Percentiles rank a stretch among this genome's conserved stretches.
Evolutionary conservation across 805 yeast species (phyloP).

Genomic region (Wickerhamiella hasegawae): DNA sequence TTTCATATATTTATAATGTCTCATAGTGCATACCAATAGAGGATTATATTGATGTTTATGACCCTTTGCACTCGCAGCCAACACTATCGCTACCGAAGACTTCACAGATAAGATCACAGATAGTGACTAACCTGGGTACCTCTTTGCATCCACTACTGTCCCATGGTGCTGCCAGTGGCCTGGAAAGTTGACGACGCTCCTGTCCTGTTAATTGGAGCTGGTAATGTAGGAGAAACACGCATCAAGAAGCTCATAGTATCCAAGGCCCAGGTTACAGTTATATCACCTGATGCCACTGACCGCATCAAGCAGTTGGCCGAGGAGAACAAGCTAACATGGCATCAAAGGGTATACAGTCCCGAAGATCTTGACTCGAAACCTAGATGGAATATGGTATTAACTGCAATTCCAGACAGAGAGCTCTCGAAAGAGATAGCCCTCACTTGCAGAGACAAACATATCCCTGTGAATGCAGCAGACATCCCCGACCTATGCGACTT

Average conservation of each 20-base stretch:
- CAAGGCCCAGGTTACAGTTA: constrained; percentile 51
- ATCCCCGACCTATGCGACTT: constrained; percentile 74
- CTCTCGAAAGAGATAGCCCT: constrained; percentile 42
- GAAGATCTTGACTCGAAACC: constrained; percentile 21
- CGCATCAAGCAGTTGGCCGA: constrained; percentile 29
- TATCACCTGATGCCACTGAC: constrained; percentile 32
- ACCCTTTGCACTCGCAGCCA: no score
- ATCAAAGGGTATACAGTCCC: constrained; percentile 6
- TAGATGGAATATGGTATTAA: constrained; percentile 46
- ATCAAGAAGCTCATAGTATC: constrained; percentile 53
- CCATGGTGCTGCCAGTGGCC: neutral
- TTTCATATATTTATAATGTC: no score
- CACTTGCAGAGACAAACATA: constrained; percentile 29
- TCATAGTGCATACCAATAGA: no score
- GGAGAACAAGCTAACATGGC: constrained; percentile 7
- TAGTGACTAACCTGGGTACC: neutral
- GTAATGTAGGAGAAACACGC: constrained; percentile 52
- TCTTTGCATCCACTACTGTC: neutral
- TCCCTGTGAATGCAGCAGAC: constrained; percentile 65
- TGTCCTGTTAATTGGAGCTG: constrained; percentile 60
- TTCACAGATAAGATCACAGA: neutral
- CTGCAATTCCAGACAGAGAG: constrained; percentile 59
- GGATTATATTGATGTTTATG: no score
- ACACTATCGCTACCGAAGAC: no score
- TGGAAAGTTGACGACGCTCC: constrained; percentile 27